Base-by-base conservation (phyloP, 1,139 yeast species). In the Arxiozyma slooffiae region DNA sequence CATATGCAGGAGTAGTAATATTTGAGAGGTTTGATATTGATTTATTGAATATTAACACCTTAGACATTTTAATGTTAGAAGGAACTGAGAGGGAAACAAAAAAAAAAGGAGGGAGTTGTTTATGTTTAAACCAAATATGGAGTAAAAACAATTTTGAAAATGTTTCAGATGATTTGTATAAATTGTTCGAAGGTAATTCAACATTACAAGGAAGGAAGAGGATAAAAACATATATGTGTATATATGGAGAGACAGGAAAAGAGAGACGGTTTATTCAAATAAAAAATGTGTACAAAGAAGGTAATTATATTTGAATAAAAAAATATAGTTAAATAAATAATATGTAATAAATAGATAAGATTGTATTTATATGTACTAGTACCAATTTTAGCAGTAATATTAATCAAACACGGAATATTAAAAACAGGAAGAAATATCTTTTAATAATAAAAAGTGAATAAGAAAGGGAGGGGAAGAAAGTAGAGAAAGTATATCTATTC, bases 131-230 rank as follows among this genome's bases (percentile, higher is more conserved):
- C 11, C 44, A 7, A 45, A 44, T 40, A 21, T 70, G 73, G 73
- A 56, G 57, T 1, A 48, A 47, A 8, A 55, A 57, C 14, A 48
- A 52, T 14, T 75, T 79, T 79, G 50, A 54, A 7, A 56, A 50
- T 2, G 60, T 74, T 5, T 80, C 80, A 1, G 77, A 76, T 57
- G 80, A 76, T 50, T 60, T 76, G 46, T 48, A 52, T 9, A 46
- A 48, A 0, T 48, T 55, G 20, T 51, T 67, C 47, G 18, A 48
- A 21, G 46, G 51, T 1, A 48, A 53, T 42, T 56, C 60, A n/a
- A 52, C 55, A 34, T 47, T 58, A 8, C 59, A 44, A 54, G 17
- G 38, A 26, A 30, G 36, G 14, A 14, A 6, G 9, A 14, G 11
- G 9, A 26, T 26, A 26, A 8, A 5, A 8, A 26, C 14, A 30